These are phyloP conservation scores for Globisporangium uncinulatum DNA, from an alignment of 352 stramenopile genomes.

Conservation along the genomic window DNA sequence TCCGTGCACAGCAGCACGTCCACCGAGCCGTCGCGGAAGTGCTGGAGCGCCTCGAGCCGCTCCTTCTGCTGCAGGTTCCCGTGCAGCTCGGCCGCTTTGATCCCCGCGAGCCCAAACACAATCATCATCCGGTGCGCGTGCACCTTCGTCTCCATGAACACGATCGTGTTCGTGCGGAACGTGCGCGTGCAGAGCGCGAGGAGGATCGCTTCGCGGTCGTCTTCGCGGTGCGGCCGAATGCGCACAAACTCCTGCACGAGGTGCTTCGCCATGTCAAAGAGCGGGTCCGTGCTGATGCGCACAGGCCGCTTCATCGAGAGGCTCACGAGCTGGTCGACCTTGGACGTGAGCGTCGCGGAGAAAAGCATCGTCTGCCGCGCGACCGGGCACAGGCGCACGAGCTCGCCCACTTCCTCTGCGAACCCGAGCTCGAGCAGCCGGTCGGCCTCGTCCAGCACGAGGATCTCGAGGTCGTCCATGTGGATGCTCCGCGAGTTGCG, in stretches of 20 bases:
- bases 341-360: constrained; percentile 97
- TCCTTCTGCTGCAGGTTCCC: constrained; percentile 97
- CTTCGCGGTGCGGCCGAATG: constrained; percentile 86
- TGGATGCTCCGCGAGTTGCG: constrained; percentile 96
- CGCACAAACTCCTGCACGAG: constrained; percentile 99
- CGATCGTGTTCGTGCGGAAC: constrained; percentile 95
- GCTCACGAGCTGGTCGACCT: constrained; percentile 96
- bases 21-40: constrained; percentile 93
- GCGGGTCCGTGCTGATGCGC: constrained; percentile 89
- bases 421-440: constrained; percentile 98
- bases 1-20: constrained; percentile 98
- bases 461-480: constrained; percentile 97
- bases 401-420: constrained; percentile 94
- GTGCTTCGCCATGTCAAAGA: constrained; percentile 94
- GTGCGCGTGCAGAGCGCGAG: constrained; percentile 94
- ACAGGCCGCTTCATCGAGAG: constrained; percentile 96
- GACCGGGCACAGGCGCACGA: constrained; percentile 94
- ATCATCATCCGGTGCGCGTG: constrained; percentile 97
- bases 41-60: constrained; percentile 94
- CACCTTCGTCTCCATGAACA: constrained; percentile 99
- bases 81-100: constrained; percentile 97
- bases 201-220: constrained; percentile 94
- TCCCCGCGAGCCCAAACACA: constrained; percentile 92
- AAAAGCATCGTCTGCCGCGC: constrained; percentile 98
- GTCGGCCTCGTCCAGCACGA: constrained; percentile 94